Conservation (phyloP, 2,329 filamentous ascomycete genomes). For the Rhytidhysteron rufulum region DNA sequence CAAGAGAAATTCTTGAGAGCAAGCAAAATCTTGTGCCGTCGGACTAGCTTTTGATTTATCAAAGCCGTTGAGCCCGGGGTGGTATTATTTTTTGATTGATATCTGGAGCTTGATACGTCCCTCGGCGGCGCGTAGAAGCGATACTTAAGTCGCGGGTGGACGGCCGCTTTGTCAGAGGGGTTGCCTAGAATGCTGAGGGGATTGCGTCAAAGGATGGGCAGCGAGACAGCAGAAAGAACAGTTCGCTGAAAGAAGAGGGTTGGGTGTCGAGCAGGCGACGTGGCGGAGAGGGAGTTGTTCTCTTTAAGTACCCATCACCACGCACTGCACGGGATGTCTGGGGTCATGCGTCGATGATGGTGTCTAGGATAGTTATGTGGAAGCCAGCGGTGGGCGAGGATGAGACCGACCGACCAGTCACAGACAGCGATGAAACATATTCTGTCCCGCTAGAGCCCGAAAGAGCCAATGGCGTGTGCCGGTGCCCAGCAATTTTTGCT, state of each 20-base stretch:
- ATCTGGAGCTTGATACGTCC: neutral
- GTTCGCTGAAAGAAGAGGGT: slow-evolving; percentile 4
- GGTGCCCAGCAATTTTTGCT: slow-evolving; percentile 20
- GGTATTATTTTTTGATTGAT: neutral
- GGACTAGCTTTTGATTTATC: slow-evolving; percentile 10
- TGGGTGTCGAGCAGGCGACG: slow-evolving; percentile 10
- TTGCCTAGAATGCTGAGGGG: neutral
- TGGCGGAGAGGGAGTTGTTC: too few species aligned
- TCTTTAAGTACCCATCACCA: slow-evolving; percentile 25
- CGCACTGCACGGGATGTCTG: too few species aligned
- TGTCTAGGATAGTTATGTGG: slow-evolving; percentile 7
- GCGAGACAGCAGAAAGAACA: slow-evolving; percentile 3
- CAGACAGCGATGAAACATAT: slow-evolving; percentile 33
- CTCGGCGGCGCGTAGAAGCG: neutral
- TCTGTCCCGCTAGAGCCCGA: slow-evolving; percentile 24
- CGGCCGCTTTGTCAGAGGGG: neutral
- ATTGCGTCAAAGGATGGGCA: neutral
- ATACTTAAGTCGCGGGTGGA: neutral
- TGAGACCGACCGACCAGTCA: slow-evolving; percentile 30
- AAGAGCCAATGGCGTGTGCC: slow-evolving; percentile 24
- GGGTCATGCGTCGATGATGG: slow-evolving; percentile 29
- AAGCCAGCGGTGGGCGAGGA: slow-evolving; percentile 31
- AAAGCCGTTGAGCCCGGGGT: slow-evolving; percentile 12
- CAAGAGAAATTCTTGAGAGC: slow-evolving; percentile 8
- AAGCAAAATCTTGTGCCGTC: slow-evolving; percentile 7